Base-by-base conservation (phyloP, 140 eudicot genomes). In the Oenanthe javanica region DNA sequence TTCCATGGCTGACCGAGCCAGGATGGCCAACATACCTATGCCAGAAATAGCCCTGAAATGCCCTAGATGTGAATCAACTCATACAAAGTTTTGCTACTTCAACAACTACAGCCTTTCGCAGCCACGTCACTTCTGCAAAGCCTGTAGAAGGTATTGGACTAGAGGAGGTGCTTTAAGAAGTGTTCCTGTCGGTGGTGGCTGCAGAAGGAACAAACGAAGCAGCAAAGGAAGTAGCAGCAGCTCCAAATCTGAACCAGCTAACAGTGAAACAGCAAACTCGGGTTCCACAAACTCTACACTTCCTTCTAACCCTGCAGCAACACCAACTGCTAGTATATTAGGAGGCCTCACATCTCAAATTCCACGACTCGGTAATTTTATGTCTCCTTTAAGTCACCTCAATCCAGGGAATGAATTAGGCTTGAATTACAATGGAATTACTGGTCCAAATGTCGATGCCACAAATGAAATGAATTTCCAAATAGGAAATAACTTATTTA, bases 41-140 rank as follows among this genome's bases (percentile, higher is more conserved):
- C 98, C 98, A 0, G 98, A 93, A 71, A 71, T 88, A 15, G 87
- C 97, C 78, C 87, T 89, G 48, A 93, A 93, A 71, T 93, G 98
- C 87, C 98, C 98, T n/a, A 86, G 98, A 70, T 93, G 98, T 50
- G 90, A 93, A 10, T 93, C 98, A 4, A 83, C 98, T 54, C 91
- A 93, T 89, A 93, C 98, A 6, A 93, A 93, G 84, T 93, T 93
- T 76, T 93, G 98, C 84, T 93, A 93, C 90, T 93, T 83, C 89
- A 93, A 93, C 86, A 93, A 93, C 87, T 93, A 93, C 81, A 91
- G 92, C 81, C 98, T 91, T 81, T 12, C 95, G 38, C 98, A 93
- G 84, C 98, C 98, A 9, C 90, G 98, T 5, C 97, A 93, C 92
- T 93, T 93, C 80, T 93, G 98, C 96, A 93, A 93, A 92, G 84